Evolutionary conservation across 768 basidiomycete species (phyloP), one percentile per base, ranked within the genome.

Genomic region (Russula compacta): DNA sequence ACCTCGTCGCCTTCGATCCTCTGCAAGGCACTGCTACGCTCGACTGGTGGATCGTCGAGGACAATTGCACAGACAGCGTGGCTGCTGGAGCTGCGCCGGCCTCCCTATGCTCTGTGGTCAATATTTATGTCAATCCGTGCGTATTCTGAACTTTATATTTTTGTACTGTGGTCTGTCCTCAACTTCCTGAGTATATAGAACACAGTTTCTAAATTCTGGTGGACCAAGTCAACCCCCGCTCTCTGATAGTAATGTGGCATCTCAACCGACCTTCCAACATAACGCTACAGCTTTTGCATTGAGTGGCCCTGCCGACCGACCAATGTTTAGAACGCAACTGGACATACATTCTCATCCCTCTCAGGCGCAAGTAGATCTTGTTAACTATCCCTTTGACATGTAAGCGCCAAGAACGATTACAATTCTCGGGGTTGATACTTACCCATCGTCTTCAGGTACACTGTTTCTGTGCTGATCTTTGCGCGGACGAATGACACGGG

Each of bases 41-140:
- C 32, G 53, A 60, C 32, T 60, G 44, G 59, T 21, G 46, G 59
- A 54, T 60, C 46, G 11, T 54, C 11, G 52, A 46, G 11, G 59
- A 60, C 8, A 53, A 60, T 29, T 60, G 59, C n/a, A n/a, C 17
- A 1, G 29, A 17, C n/a, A 1, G 17, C 0, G 5, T 17, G 11
- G 43, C 21, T 35, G 12, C 4, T 9, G 35, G 10, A n/a, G 14
- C n/a, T 33, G 35, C n/a, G 17, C 42, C 6, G 9, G 19, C 12
- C 1, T 33, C 19, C 32, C 19, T n/a, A 40, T 54, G 59, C 14
- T 46, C 59, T 7, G 44, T 48, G 7, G 59, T 60, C 32, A 35
- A 60, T 33, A 60, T 60, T n/a, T 60, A 40, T 19, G 53, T 55
- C 32, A 60, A 60, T 36, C 59, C 53, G 53, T 60, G 15, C n/a